Percentiles rank a stretch among this genome's conserved stretches.
These are phyloP conservation scores for Canna indica DNA, from an alignment of 176 grass and related monocot genomes.

Conservation along the genomic window DNA sequence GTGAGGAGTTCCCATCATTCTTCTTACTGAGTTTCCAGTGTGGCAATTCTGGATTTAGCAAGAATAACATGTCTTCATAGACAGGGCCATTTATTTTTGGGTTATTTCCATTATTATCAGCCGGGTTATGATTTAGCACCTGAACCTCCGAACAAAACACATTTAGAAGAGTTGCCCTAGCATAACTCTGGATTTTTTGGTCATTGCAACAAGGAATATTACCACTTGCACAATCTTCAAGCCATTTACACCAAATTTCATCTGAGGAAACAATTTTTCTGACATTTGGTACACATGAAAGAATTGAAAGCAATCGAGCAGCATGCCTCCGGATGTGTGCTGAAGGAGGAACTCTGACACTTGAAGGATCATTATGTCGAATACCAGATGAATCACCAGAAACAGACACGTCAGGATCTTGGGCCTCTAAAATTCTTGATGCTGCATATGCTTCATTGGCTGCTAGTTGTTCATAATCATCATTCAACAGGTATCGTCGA, in stretches of 20 bases:
- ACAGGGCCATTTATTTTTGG: conserved; percentile 53
- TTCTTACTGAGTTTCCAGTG: conserved; percentile 48
- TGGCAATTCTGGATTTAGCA: conserved; percentile 72
- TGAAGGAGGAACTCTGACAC: conserved; percentile 77
- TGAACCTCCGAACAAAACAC: conserved; percentile 31
- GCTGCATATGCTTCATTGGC: conserved; percentile 94
- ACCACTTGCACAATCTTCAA: conserved; percentile 77
- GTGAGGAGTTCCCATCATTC: conserved; percentile 28
- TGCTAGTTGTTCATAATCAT: conserved; percentile 97
- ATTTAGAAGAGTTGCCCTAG: conserved; percentile 68
- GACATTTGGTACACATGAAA: conserved; percentile 64
- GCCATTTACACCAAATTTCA: conserved; percentile 80
- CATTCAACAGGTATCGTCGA: conserved; percentile 64
- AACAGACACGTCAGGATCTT: conserved; percentile 31
- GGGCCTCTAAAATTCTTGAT: conserved; percentile 60
- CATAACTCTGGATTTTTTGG: conserved; percentile 79
- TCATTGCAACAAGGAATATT: conserved; percentile 51
- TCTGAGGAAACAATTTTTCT: conserved; percentile 70
- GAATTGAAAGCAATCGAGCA: conserved; percentile 69
- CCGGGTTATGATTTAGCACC: conserved; percentile 29
- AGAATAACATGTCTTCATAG: conserved; percentile 80
- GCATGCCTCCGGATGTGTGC: conserved; percentile 89
- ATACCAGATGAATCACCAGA: conserved; percentile 36
- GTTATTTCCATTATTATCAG: conserved; percentile 30
- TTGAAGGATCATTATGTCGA: conserved; percentile 47